A percentile compares a stretch with the other conserved stretches of the same genome.
These are phyloP conservation scores for Clavulina sp. DNA, from an alignment of 768 basidiomycete species.

Conservation along the genomic window DNA sequence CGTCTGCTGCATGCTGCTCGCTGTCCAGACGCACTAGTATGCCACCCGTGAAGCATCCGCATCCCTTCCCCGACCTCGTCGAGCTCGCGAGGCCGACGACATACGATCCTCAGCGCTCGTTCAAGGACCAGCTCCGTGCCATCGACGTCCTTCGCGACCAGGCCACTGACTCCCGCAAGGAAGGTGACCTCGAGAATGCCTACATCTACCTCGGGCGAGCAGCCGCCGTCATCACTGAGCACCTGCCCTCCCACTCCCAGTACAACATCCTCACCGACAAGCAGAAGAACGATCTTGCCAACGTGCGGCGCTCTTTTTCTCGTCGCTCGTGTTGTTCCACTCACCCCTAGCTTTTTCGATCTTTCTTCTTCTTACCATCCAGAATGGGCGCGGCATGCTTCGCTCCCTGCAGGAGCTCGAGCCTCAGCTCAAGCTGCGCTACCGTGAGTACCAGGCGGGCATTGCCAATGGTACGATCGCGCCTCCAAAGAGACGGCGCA, in stretches of 20 bases:
- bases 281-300: constrained; percentile 48
- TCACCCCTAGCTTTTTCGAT: constrained; percentile 1
- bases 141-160: constrained; percentile 10
- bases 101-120: constrained; percentile 4
- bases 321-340: constrained; percentile 9
- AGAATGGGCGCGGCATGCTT: constrained; percentile 66
- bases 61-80: constrained; percentile 13
- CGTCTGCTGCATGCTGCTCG: too few relatives aligned
- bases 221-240: constrained; percentile 63
- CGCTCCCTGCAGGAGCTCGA: constrained; percentile 48
- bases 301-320: constrained; percentile 32
- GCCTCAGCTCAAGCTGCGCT: constrained; percentile 16
- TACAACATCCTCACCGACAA: constrained; percentile 38
- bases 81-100: constrained; percentile 9
- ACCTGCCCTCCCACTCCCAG: constrained; percentile 53
- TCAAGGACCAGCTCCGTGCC: constrained; percentile 13
- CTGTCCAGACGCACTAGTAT: too few relatives aligned
- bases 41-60: constrained; percentile 2
- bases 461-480: not conserved
- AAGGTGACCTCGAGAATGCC: constrained; percentile 45
- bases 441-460: not conserved
- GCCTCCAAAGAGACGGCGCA: not conserved
- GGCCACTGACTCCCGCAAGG: constrained; percentile 6
- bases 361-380: constrained; percentile 4
- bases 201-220: constrained; percentile 58